These are phyloP conservation scores for Psilocybe tampanensis DNA, from an alignment of 768 basidiomycete species.

Conservation along the genomic window DNA sequence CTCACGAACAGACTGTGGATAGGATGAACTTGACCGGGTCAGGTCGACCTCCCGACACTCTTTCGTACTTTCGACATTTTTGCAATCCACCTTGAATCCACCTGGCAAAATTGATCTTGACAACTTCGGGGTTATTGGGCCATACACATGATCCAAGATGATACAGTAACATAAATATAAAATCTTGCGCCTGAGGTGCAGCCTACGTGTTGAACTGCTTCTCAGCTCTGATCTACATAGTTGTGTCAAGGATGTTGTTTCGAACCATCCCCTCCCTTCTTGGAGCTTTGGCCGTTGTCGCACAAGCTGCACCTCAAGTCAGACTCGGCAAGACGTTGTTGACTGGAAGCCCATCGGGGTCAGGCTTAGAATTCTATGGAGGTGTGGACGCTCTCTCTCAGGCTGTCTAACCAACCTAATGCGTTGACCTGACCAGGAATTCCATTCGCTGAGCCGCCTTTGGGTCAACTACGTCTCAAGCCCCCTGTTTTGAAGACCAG, in stretches of 20 bases:
- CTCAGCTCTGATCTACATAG: background rate
- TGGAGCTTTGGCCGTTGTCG: conserved; percentile 1
- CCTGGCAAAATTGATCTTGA: too few species aligned
- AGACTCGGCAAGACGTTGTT: conserved; percentile 40
- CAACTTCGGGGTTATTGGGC: too few species aligned
- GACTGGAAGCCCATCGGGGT: conserved; percentile 33
- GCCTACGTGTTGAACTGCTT: too few species aligned
- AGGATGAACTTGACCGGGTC: too few species aligned
- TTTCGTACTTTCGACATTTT: too few species aligned
- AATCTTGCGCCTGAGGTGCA: too few species aligned
- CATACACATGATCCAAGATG: too few species aligned
- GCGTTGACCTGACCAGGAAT: conserved; percentile 36
- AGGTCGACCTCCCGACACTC: too few species aligned
- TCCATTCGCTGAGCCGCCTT: conserved; percentile 56
- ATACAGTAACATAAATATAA: too few species aligned
- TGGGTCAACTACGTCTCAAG: conserved; percentile 48
- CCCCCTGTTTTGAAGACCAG: conserved; percentile 48
- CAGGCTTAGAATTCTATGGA: conserved; percentile 50
- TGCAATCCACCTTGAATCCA: too few species aligned
- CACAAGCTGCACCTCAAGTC: conserved; percentile 34
- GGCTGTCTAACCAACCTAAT: background rate
- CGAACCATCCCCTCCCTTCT: conserved; percentile 5
- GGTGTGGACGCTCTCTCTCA: conserved; percentile 22
- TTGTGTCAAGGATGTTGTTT: conserved; percentile 5
- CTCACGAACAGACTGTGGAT: too few species aligned